Evolutionary conservation across 306 rosid genomes (phyloP).

Genomic region (Corylus avellana): DNA sequence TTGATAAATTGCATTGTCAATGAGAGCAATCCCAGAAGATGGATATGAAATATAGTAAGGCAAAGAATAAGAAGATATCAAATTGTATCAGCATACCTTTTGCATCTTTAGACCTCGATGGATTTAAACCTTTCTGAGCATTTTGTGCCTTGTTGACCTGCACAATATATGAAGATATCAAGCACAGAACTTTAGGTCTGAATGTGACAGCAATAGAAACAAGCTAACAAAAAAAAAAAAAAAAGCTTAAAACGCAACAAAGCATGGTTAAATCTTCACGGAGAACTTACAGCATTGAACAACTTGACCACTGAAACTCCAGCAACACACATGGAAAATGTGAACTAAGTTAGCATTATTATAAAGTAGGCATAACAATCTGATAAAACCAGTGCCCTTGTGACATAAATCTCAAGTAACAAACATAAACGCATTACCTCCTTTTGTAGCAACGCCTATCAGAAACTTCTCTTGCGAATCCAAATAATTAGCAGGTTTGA

Average conservation of each 20-base stretch:
- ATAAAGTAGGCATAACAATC: slow-evolving; percentile 6
- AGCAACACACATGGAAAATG: slow-evolving; percentile 37
- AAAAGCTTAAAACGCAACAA: too few relatives aligned
- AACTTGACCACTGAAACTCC: slow-evolving; percentile 84
- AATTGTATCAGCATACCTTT: slow-evolving; percentile 56
- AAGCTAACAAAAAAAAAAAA: neutral
- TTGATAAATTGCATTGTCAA: neutral
- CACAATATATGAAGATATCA: slow-evolving; percentile 29
- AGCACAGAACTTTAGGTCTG: slow-evolving; percentile 5
- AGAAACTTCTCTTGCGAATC: slow-evolving; percentile 74
- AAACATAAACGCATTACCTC: slow-evolving; percentile 50
- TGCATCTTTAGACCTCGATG: slow-evolving; percentile 76
- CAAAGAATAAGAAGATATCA: slow-evolving; percentile 7
- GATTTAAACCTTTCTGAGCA: slow-evolving; percentile 79
- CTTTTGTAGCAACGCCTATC: slow-evolving; percentile 85
- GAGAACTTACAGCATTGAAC: slow-evolving; percentile 92
- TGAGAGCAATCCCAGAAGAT: neutral
- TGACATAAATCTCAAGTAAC: slow-evolving; percentile 9
- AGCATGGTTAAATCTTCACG: too few relatives aligned
- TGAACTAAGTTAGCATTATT: slow-evolving; percentile 38
- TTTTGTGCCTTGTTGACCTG: slow-evolving; percentile 94
- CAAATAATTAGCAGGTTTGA: slow-evolving; percentile 63
- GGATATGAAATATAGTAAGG: neutral
- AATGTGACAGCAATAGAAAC: slow-evolving; percentile 9
- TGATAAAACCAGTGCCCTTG: neutral